Base-by-base conservation (phyloP, 2,329 filamentous ascomycete species). In the Cordyceps militaris region DNA sequence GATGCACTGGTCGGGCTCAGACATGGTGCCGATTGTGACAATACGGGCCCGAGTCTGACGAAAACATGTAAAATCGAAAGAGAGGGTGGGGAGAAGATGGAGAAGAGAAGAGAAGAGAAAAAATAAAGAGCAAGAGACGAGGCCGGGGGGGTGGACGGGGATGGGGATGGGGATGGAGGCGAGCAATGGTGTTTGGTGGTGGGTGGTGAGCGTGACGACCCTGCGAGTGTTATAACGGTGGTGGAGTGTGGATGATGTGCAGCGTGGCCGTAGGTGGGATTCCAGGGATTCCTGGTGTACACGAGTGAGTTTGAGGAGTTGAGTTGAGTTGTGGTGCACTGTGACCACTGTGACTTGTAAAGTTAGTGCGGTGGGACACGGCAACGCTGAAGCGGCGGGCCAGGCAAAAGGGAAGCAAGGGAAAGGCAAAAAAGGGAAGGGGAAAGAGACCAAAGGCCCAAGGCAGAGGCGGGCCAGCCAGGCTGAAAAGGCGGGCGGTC, bases 1-100 rank as follows among this genome's bases (percentile, higher is more conserved):
- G 72, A 86, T 86, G 75, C 83, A 86, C 76, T 85, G 82, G 73
- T 87, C 84, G 74, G 82, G 72, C 66, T 76, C 74, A 74, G 73
- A 74, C 74, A 76, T 75, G 72, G 71, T 73, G 70, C 70, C 73
- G 73, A 71, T 71, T 70, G 67, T 65, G 70, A 69, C 67, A 69
- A 63, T 65, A 66, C 59, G 70, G 65, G 61, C 63, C 63, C 61
- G 63, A 62, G 64, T 61, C 67, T 73, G 72, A 71, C 70, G 73
- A 64, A 75, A 73, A 76, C 76, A 78, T 78, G 74, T 75, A 79
- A 77, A 71, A 69, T 42, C 57, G 61, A 60, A 62, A 53, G 61
- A 52, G 58, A 55, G 60, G 57, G 57, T 60, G 63, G 30, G 21
- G 16, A 23, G 47, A 24, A 6, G 21, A 14, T 14, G 63, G 55